Conservation (phyloP, 2,329 filamentous ascomycete genomes). For the Alternaria dauci region DNA sequence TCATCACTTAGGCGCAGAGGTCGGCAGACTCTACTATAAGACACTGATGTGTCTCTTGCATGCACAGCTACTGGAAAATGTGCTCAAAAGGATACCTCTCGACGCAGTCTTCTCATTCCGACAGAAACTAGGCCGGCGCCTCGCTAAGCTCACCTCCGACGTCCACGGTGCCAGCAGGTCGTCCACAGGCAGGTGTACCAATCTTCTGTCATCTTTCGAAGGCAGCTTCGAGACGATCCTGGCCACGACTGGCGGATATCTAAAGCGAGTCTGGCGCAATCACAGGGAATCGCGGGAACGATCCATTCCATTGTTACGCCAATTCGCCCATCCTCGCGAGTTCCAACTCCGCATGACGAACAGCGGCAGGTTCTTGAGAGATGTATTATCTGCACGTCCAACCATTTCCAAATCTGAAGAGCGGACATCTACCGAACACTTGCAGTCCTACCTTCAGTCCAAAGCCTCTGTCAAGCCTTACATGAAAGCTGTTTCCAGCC, state of each 20-base stretch:
- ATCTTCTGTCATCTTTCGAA: constrained; percentile 9
- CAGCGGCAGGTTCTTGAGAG: constrained; percentile 26
- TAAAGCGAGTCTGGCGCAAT: constrained; percentile 33
- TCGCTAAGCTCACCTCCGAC: constrained; percentile 65
- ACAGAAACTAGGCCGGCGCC: constrained; percentile 64
- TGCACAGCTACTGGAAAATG: constrained; percentile 57
- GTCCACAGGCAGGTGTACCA: background rate
- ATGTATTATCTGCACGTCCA: constrained; percentile 1
- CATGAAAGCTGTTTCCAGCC: constrained; percentile 11
- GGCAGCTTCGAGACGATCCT: constrained; percentile 26
- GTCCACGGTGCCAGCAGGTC: background rate
- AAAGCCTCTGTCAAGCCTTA: constrained; percentile 29
- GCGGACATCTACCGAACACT: constrained; percentile 16
- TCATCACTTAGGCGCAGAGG: constrained; percentile 49
- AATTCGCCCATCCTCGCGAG: constrained; percentile 38
- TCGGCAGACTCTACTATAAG: constrained; percentile 65
- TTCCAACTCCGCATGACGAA: constrained; percentile 28
- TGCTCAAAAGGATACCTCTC: constrained; percentile 31
- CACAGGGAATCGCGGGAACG: constrained; percentile 42
- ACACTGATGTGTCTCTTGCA: constrained; percentile 62
- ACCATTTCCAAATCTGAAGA: background rate
- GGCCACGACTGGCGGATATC: constrained; percentile 15
- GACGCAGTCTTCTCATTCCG: constrained; percentile 55
- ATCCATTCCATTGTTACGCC: constrained; percentile 55
- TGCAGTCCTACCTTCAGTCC: constrained; percentile 26